Base-by-base conservation (phyloP, 352 stramenopile species). In the Globisporangium radiosum region DNA sequence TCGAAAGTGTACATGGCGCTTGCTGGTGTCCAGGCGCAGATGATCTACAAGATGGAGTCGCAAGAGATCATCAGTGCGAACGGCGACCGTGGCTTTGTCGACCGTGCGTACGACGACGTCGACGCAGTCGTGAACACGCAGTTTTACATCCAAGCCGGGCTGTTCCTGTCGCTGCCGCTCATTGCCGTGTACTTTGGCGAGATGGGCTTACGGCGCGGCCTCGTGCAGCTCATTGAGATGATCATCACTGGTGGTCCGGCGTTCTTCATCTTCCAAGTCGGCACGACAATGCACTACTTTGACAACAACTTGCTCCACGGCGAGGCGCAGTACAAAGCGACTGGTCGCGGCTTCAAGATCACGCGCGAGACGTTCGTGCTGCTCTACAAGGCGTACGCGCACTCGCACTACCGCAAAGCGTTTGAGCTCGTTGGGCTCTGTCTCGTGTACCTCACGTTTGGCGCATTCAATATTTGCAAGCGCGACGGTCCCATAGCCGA, bases 251-350 rank as follows among this genome's bases (percentile, higher is more conserved):
- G 74, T 40, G 81, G 81, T 25, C 80, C 78, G 37, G 76, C 76
- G 7, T 91, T 91, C 64, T 91, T 90, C 61, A 73, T 88, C 44
- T 91, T 91, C 62, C 81, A 91, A 73, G 79, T 91, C 17, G 81
- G 81, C 59, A 91, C 81, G 19, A 91, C 79, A 38, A 88, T 88
- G 76, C 81, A 91, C 69, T 91, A 90, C 71, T 91, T 90, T 52
- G 79, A 90, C 49, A 87, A 85, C 65, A 90, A 90, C 62, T 71
- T 91, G 42, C 54, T 91, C 39, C 79, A 90, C 57, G 81, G 81
- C 56, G 75, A 68, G 59, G 81, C 81, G 42, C 85, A 91, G 70
- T 91, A 91, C 63, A 70, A 90, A 60, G 81, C 81, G 10, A 91
- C 81, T 1, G 81, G 81, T 65, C 81, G 81, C 73, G 81, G 81